phyloP scores from a whole-genome alignment of 495 filamentous ascomycete genomes.

The Hypoxylon intermedium region DNA sequence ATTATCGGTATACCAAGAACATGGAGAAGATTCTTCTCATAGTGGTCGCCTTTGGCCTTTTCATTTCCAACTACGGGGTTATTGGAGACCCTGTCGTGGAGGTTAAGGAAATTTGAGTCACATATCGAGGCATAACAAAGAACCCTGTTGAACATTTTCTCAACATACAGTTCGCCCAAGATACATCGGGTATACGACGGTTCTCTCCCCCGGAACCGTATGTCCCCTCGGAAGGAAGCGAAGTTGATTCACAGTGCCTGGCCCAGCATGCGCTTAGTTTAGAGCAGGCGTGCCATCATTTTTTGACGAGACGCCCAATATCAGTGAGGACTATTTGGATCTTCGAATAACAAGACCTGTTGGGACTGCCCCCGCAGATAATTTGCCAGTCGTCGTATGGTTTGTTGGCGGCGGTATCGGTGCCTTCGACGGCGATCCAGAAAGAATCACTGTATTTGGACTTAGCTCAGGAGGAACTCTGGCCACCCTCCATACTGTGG shows the following conservation, averaged over 20 bases:
- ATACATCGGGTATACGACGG: constrained; percentile 45
- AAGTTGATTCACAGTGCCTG: constrained; percentile 47
- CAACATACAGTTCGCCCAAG: constrained; percentile 52
- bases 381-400: constrained; percentile 53
- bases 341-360: constrained; percentile 50
- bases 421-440: constrained; percentile 38
- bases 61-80: too few species aligned
- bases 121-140: constrained; percentile 15
- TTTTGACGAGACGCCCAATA: constrained; percentile 43
- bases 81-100: not conserved
- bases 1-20: too few species aligned
- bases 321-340: constrained; percentile 53
- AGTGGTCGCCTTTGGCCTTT: constrained; percentile 5
- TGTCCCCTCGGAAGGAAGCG: constrained; percentile 30
- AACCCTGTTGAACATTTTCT: constrained; percentile 47
- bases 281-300: constrained; percentile 47
- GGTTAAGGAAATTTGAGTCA: constrained; percentile 1
- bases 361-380: constrained; percentile 33
- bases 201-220: constrained; percentile 49
- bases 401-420: constrained; percentile 54
- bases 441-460: constrained; percentile 40
- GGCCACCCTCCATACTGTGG: constrained; percentile 44
- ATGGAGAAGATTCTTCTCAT: too few species aligned
- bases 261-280: constrained; percentile 50
- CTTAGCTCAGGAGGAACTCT: constrained; percentile 27